Evolutionary conservation across 371 early-diverging fungal genomes (phyloP).

Genomic region (Rhizopus stolonifer): DNA sequence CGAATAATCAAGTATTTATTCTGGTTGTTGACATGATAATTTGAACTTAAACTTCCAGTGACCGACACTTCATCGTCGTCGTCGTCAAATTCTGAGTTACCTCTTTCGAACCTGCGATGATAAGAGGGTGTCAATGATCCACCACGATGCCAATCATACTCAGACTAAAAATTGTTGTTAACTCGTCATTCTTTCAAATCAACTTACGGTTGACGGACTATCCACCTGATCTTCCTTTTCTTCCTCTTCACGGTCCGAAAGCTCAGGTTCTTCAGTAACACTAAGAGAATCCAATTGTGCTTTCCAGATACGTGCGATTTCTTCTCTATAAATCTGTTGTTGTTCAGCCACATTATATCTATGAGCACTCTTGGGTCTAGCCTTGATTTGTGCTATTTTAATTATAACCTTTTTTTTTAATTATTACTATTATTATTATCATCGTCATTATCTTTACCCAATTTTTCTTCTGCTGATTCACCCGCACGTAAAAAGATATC

Average conservation of each 20-base stretch:
- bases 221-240: conserved; percentile 25
- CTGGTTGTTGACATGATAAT: conserved; percentile 50
- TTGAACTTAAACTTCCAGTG: conserved; percentile 58
- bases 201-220: conserved; percentile 39
- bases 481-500: conserved; percentile 92
- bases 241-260: conserved; percentile 52
- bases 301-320: conserved; percentile 94
- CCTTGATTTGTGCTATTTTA: conserved; percentile 69
- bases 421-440: no score
- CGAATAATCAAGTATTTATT: conserved; percentile 69
- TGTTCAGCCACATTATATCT: conserved; percentile 95
- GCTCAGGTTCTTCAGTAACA: conserved; percentile 47
- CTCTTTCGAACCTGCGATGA: conserved; percentile 37
- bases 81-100: conserved; percentile 42
- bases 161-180: conserved; percentile 12
- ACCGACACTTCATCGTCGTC: conserved; percentile 58
- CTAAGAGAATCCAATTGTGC: conserved; percentile 80
- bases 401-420: no score
- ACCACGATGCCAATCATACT: conserved; percentile 39
- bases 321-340: conserved; percentile 91
- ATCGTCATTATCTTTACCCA: conserved; percentile 24
- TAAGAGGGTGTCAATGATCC: conserved; percentile 32
- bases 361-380: conserved; percentile 82
- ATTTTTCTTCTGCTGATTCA: conserved; percentile 80
- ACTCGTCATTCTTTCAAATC: not conserved